Base-by-base conservation (phyloP, 305 asterid genomes). In the Solanum aculeatissimum region DNA sequence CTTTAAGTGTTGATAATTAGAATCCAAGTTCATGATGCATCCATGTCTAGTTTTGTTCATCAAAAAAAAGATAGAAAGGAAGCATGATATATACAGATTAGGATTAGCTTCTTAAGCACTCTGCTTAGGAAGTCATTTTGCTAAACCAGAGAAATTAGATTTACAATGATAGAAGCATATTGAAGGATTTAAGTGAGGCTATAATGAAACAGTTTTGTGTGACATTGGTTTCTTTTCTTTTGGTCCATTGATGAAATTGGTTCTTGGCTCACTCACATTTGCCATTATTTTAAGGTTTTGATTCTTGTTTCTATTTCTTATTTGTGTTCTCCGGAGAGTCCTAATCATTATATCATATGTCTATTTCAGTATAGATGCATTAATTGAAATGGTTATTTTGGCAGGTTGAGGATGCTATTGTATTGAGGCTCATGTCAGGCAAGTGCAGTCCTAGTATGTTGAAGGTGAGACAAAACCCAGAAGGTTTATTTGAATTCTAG, bases 351-450 rank as follows among this genome's bases (percentile, higher is more conserved):
- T 77, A 77, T 78, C 4, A 32, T n/a, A n/a, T 32, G 49, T 78
- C 23, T 78, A 78, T 62, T 40, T 78, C 74, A 57, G 63, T 78
- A 43, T 72, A 65, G 75, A 58, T 89, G 53, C 66, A 68, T 47
- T 58, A 53, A 55, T 75, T 83, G 40, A 84, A 83, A 45, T 81
- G 23, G 32, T 69, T 62, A 58, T 42, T 27, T 86, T 84, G 87
- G 47, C 93, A 96, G 98, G 94, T 95, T 87, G 98, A 96, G 91
- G 92, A 92, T 87, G 92, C 94, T 87, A 89, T 96, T 83, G 91
- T 88, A 81, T 88, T 86, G 57, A 95, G 92, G 88, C 89, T 95
- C 83, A 83, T 93, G 89, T 93, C 97, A 83, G 97, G 94, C 88
- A 92, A 90, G 88, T 92, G 89, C 89, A 86, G 83, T 86, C 84